phyloP scores from a whole-genome alignment of 306 rosid species.

The Ziziphus jujuba region DNA sequence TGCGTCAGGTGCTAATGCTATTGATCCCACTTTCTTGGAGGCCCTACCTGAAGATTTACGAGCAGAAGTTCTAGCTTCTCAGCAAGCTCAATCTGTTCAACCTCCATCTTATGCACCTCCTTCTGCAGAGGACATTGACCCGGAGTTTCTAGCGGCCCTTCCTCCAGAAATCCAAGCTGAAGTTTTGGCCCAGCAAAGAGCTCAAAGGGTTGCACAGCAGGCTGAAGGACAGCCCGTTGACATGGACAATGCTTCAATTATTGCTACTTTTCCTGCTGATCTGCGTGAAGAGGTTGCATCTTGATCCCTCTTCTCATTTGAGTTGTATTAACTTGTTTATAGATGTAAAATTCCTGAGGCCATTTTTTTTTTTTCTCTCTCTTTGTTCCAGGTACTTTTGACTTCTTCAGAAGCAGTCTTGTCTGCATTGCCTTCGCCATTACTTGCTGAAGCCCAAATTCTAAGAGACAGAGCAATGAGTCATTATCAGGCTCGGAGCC shows the following conservation, averaged over 20 bases:
- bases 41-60: slow-evolving; percentile 95
- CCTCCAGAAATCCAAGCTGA: slow-evolving; percentile 98
- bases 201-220: slow-evolving; percentile 87
- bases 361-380: not conserved
- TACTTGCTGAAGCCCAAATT: slow-evolving; percentile 97
- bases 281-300: slow-evolving; percentile 91
- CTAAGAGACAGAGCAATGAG: slow-evolving; percentile 97
- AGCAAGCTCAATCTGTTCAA: slow-evolving; percentile 93
- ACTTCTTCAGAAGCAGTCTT: slow-evolving; percentile 98
- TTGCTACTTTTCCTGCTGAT: slow-evolving; percentile 99
- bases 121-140: slow-evolving; percentile 92
- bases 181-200: slow-evolving; percentile 96
- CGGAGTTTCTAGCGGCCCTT: slow-evolving; percentile 98
- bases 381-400: slow-evolving; percentile 65
- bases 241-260: slow-evolving; percentile 96
- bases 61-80: slow-evolving; percentile 95
- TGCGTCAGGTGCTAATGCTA: slow-evolving; percentile 77
- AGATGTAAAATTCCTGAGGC: not conserved
- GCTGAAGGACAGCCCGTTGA: slow-evolving; percentile 99
- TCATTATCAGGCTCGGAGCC: slow-evolving; percentile 94
- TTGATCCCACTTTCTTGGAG: slow-evolving; percentile 97
- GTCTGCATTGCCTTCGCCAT: slow-evolving; percentile 88
- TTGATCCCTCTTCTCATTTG: slow-evolving; percentile 17
- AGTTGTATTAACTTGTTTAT: not conserved
- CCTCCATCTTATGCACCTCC: slow-evolving; percentile 88